These are phyloP conservation scores for Thymus mandschuricus DNA, from an alignment of 257 asterid genomes.

Conservation along the genomic window DNA sequence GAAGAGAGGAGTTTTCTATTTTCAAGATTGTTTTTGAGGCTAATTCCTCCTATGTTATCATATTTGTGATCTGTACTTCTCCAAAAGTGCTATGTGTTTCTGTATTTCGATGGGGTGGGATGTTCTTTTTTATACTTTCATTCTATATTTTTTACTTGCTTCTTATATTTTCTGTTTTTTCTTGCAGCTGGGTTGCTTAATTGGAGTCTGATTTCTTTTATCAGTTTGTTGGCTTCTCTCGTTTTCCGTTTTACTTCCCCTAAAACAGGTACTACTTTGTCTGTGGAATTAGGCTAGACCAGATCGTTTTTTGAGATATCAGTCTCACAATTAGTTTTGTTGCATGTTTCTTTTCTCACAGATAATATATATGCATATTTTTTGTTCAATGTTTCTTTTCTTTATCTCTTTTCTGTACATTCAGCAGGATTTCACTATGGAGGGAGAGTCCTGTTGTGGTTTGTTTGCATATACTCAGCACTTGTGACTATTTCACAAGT, in stretches of 20 bases:
- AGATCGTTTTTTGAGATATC: constrained; percentile 13
- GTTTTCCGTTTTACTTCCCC: constrained; percentile 58
- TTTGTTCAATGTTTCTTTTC: constrained; percentile 11
- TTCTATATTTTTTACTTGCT: background rate
- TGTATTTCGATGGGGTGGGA: constrained; percentile 12
- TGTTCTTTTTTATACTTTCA: background rate
- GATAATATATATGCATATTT: background rate
- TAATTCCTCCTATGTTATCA: background rate
- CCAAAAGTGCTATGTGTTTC: background rate
- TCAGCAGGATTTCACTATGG: constrained; percentile 68
- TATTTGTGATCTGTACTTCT: background rate
- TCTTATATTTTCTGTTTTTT: constrained; percentile 22
- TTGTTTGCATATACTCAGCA: constrained; percentile 58
- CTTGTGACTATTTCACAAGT: constrained; percentile 64
- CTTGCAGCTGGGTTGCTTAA: constrained; percentile 78
- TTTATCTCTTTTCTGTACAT: constrained; percentile 25
- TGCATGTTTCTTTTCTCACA: background rate
- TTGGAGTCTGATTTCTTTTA: constrained; percentile 88
- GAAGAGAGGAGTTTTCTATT: background rate
- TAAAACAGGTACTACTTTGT: constrained; percentile 60
- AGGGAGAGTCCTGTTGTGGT: constrained; percentile 71
- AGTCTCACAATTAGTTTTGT: constrained; percentile 20
- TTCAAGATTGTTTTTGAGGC: constrained; percentile 5
- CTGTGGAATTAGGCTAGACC: constrained; percentile 29
- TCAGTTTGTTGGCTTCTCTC: constrained; percentile 76